Evolutionary conservation across 257 asterid genomes (phyloP).

Genomic region (Agastache rugosa): DNA sequence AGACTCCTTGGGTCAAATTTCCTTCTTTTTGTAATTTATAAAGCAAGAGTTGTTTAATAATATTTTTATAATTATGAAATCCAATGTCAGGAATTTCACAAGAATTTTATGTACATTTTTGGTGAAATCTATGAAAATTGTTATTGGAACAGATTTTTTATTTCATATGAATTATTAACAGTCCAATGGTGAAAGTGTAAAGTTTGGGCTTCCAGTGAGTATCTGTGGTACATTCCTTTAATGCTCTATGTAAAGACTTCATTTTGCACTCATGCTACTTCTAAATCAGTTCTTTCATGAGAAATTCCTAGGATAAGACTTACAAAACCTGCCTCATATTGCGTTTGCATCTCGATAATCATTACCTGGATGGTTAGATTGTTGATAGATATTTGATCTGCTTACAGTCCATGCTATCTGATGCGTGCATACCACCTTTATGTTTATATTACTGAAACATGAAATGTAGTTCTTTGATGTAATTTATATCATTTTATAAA

Average conservation of each 20-base stretch:
- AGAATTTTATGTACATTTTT: background rate
- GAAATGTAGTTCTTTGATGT: background rate
- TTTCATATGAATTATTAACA: conserved; percentile 7
- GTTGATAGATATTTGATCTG: conserved; percentile 15
- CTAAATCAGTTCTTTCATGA: conserved; percentile 17
- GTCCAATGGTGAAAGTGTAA: conserved; percentile 4
- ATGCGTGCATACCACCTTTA: background rate
- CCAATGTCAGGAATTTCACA: background rate
- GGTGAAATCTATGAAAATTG: background rate
- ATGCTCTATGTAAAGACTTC: conserved; percentile 6
- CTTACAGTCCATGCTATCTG: conserved; percentile 12
- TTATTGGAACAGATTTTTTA: background rate
- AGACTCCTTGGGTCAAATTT: conserved; percentile 13
- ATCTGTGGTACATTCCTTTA: background rate
- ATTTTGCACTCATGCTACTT: conserved; percentile 19
- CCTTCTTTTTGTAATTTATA: background rate
- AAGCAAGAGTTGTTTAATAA: background rate
- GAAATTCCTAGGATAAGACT: conserved; percentile 9
- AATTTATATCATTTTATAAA: background rate
- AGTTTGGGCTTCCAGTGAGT: background rate
- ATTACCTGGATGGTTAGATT: conserved; percentile 10
- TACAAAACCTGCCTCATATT: conserved; percentile 13
- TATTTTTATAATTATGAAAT: background rate
- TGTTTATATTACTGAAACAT: conserved; percentile 26
- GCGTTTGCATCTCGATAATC: background rate